Evolutionary conservation across 768 basidiomycete species (phyloP).

Genomic region (Scleroderma citrinum): DNA sequence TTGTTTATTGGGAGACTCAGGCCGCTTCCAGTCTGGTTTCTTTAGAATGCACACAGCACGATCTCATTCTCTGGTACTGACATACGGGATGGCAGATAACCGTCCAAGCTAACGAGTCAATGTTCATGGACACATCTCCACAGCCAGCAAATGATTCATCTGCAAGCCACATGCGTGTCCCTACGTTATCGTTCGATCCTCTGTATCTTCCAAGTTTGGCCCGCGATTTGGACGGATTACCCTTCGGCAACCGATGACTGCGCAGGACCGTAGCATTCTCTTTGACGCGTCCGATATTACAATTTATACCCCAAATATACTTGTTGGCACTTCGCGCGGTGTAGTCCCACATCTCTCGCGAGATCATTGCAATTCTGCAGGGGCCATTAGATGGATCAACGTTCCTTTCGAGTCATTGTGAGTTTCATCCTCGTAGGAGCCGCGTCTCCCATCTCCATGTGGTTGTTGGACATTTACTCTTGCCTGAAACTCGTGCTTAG

Average conservation of each 20-base stretch:
- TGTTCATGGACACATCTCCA: not conserved
- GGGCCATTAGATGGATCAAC: conserved; percentile 56
- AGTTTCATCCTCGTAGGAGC: conserved; percentile 25
- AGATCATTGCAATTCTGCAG: conserved; percentile 45
- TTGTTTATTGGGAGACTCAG: no score
- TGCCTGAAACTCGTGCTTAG: no score
- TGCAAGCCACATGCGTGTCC: not conserved
- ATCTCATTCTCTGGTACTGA: no score
- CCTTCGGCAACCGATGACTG: conserved; percentile 10
- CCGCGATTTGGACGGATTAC: conserved; percentile 20
- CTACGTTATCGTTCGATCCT: conserved; percentile 15
- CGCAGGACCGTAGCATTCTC: not conserved
- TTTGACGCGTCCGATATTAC: conserved; percentile 19
- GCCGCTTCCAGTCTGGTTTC: no score
- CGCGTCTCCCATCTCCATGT: not conserved
- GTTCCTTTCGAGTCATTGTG: conserved; percentile 82
- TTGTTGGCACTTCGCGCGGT: conserved; percentile 66
- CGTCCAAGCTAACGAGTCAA: not conserved
- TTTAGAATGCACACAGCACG: no score
- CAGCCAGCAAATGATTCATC: not conserved
- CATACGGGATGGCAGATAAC: not conserved
- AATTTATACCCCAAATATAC: conserved; percentile 55
- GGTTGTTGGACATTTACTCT: no score
- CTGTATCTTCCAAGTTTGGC: conserved; percentile 12
- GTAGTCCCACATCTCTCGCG: conserved; percentile 68